These are phyloP conservation scores for Alternaria tenuissima DNA, from an alignment of 2,329 filamentous ascomycete genomes.

Conservation along the genomic window DNA sequence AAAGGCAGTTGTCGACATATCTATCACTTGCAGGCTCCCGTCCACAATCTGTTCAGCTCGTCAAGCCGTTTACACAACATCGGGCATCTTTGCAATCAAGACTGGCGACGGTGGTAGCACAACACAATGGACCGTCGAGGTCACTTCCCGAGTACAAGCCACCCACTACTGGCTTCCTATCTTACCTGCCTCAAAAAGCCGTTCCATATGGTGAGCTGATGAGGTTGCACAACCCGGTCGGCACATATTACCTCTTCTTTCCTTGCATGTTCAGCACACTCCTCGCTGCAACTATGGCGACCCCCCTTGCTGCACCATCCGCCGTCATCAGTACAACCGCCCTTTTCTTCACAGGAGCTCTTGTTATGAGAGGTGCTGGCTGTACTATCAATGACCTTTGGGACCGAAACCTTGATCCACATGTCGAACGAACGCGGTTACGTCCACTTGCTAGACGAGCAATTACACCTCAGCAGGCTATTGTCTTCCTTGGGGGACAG, in stretches of 20 bases:
- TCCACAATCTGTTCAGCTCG: slow-evolving; percentile 20
- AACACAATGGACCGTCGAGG: slow-evolving; percentile 21
- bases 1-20: neutral
- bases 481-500: slow-evolving; percentile 78
- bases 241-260: slow-evolving; percentile 85
- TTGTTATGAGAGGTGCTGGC: slow-evolving; percentile 87
- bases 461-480: slow-evolving; percentile 73
- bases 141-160: slow-evolving; percentile 62
- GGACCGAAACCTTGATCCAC: slow-evolving; percentile 85
- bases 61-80: neutral
- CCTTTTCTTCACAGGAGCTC: slow-evolving; percentile 77
- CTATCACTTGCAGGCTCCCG: neutral
- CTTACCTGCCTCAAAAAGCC: slow-evolving; percentile 72
- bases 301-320: slow-evolving; percentile 66
- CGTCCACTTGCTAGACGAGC: slow-evolving; percentile 84
- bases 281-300: slow-evolving; percentile 74
- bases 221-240: slow-evolving; percentile 81
- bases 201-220: slow-evolving; percentile 84
- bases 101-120: slow-evolving; percentile 24
- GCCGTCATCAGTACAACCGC: slow-evolving; percentile 69
- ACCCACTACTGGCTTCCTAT: slow-evolving; percentile 76
- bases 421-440: slow-evolving; percentile 77
- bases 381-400: slow-evolving; percentile 92
- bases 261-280: slow-evolving; percentile 86
- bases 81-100: slow-evolving; percentile 10